phyloP scores from a whole-genome alignment of 352 stramenopile genomes.

The Pilasporangium apinafurcum region DNA sequence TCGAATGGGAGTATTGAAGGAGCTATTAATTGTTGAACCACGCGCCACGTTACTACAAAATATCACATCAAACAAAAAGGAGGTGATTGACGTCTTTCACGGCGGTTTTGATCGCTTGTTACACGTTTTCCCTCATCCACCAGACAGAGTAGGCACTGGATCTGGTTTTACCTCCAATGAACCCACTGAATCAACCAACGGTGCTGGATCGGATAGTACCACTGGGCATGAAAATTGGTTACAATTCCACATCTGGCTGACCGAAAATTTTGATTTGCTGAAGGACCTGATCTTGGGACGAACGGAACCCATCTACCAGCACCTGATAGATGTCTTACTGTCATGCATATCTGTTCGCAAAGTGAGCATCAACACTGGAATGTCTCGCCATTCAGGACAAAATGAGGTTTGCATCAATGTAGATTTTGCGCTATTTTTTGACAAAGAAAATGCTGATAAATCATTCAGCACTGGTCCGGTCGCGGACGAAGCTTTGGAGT shows the following conservation, averaged over 20 bases:
- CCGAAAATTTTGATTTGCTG: slow-evolving; percentile 49
- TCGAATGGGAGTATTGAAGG: slow-evolving; percentile 60
- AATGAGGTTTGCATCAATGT: slow-evolving; percentile 23
- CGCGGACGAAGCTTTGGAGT: slow-evolving; percentile 12
- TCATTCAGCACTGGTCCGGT: slow-evolving; percentile 6
- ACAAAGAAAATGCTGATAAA: slow-evolving; percentile 7
- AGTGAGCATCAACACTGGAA: slow-evolving; percentile 12
- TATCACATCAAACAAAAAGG: slow-evolving; percentile 69
- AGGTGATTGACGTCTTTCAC: slow-evolving; percentile 68
- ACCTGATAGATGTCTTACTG: slow-evolving; percentile 48
- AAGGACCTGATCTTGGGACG: slow-evolving; percentile 62
- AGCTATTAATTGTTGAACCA: slow-evolving; percentile 68
- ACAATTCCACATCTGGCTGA: slow-evolving; percentile 78
- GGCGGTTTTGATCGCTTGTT: slow-evolving; percentile 65
- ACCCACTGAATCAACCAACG: not conserved
- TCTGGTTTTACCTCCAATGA: not conserved
- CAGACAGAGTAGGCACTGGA: not conserved
- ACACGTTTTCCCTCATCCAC: slow-evolving; percentile 20
- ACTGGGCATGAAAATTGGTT: slow-evolving; percentile 55
- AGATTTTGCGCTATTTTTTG: slow-evolving; percentile 23
- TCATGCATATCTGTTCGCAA: slow-evolving; percentile 42
- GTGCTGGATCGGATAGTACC: not conserved
- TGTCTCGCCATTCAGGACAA: slow-evolving; percentile 5
- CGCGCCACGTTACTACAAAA: slow-evolving; percentile 59
- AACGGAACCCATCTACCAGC: slow-evolving; percentile 52